Percentiles rank a stretch among this genome's conserved stretches.
Conservation (phyloP, 129 eudicot genomes). For the Chrysanthemum seticuspe region DNA sequence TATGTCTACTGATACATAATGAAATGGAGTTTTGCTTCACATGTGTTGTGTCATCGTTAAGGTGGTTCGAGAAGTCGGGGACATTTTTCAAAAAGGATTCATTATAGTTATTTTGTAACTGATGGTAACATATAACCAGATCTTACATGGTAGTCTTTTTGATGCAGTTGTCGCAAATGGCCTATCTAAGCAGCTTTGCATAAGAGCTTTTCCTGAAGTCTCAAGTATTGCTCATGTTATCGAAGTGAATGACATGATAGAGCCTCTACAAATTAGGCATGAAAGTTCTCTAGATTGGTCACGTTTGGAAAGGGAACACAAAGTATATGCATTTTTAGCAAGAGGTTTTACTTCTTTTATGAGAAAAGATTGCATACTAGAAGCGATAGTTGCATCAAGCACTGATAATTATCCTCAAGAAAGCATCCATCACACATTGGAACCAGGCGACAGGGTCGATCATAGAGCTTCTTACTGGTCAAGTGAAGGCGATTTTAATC, state of each 20-base stretch:
- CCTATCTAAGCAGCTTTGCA: constrained; percentile 63
- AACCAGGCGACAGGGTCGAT: constrained; percentile 50
- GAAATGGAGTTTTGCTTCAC: too few species aligned
- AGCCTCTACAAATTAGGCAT: constrained; percentile 21
- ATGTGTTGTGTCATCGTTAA: too few species aligned
- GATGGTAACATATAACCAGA: background rate
- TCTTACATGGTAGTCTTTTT: constrained; percentile 19
- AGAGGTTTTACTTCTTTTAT: constrained; percentile 42
- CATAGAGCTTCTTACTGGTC: constrained; percentile 84
- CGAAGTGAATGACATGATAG: constrained; percentile 40
- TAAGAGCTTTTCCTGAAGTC: constrained; percentile 51
- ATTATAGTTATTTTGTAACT: too few species aligned
- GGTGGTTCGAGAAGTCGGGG: too few species aligned
- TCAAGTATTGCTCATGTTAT: constrained; percentile 38
- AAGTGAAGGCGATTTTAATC: constrained; percentile 60
- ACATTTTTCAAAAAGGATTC: too few species aligned
- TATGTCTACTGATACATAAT: too few species aligned
- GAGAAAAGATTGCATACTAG: constrained; percentile 48
- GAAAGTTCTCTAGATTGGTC: constrained; percentile 31
- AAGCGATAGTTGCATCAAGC: constrained; percentile 77
- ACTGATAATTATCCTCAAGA: constrained; percentile 79
- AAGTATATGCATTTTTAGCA: constrained; percentile 53
- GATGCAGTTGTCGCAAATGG: constrained; percentile 62
- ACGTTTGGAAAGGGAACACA: constrained; percentile 47
- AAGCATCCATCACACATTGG: constrained; percentile 67